These are phyloP conservation scores for Cystobasidium slooffiae DNA, from an alignment of 1,284 basidiomycete species.

Conservation along the genomic window DNA sequence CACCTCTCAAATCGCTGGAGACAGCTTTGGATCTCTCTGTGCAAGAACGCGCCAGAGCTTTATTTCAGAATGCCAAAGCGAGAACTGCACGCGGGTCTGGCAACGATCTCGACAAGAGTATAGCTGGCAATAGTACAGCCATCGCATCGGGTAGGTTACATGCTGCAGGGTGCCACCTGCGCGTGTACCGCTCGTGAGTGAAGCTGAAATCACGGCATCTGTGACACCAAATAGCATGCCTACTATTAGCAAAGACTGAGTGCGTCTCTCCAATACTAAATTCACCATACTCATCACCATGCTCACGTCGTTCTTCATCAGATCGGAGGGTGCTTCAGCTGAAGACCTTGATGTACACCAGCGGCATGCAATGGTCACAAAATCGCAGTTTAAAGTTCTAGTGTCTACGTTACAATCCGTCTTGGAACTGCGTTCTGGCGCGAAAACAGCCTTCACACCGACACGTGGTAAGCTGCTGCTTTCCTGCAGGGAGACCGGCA, in stretches of 20 bases:
- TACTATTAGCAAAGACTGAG: constrained; percentile 32
- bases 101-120: constrained; percentile 22
- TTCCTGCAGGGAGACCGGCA: background rate
- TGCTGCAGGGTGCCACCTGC: background rate
- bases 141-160: constrained; percentile 22
- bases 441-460: constrained; percentile 23
- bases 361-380: constrained; percentile 24
- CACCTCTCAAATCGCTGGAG: constrained; percentile 23
- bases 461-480: background rate
- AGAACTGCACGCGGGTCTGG: constrained; percentile 24
- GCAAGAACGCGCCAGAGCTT: constrained; percentile 18
- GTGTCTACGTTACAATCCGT: constrained; percentile 9
- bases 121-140: constrained; percentile 25
- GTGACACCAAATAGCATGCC: constrained; percentile 7
- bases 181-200: background rate
- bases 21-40: constrained; percentile 20
- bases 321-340: constrained; percentile 1
- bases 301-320: background rate
- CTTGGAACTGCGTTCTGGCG: constrained; percentile 10
- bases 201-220: too few species aligned
- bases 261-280: background rate
- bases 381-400: constrained; percentile 17
- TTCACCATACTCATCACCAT: background rate
- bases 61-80: constrained; percentile 16
- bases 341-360: constrained; percentile 24